These are phyloP conservation scores for Haematococcus lacustris DNA, from an alignment of 139 green algal genomes.

Conservation along the genomic window DNA sequence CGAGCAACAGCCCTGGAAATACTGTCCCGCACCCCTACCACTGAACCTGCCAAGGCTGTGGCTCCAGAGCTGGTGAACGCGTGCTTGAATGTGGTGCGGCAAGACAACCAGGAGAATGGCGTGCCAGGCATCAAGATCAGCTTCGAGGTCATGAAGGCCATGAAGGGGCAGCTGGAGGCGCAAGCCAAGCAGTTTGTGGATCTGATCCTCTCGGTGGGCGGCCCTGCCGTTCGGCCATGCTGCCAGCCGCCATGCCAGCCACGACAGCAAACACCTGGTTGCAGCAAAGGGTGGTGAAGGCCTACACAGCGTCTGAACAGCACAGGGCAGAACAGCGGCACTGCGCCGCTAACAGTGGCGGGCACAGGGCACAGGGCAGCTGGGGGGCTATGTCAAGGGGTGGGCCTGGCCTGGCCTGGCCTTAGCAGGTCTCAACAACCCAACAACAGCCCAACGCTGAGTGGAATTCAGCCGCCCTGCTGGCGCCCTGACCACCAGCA, in stretches of 20 bases:
- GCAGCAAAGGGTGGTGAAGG: background rate
- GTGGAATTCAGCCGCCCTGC: no score
- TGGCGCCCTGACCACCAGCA: no score
- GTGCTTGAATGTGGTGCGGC: slow-evolving; percentile 54
- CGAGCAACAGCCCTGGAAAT: slow-evolving; percentile 66
- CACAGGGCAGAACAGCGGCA: no score
- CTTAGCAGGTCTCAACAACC: no score
- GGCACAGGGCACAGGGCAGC: no score
- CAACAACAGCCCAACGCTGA: no score
- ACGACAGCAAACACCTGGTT: slow-evolving; percentile 4
- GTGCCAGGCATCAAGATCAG: slow-evolving; percentile 68
- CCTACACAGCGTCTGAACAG: no score
- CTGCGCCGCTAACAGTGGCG: no score
- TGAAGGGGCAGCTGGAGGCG: slow-evolving; percentile 48
- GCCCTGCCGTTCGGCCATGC: no score
- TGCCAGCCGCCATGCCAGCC: background rate
- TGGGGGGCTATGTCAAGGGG: no score
- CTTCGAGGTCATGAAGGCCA: slow-evolving; percentile 87
- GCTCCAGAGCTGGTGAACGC: slow-evolving; percentile 54
- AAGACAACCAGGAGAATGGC: slow-evolving; percentile 88
- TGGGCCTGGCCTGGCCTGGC: no score
- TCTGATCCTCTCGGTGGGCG: slow-evolving; percentile 63
- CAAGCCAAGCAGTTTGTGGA: slow-evolving; percentile 69
- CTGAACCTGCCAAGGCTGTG: slow-evolving; percentile 50
- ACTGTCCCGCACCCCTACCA: slow-evolving; percentile 65